Evolutionary conservation across 345 rosid species (phyloP).

Genomic region (Camelina neglecta): DNA sequence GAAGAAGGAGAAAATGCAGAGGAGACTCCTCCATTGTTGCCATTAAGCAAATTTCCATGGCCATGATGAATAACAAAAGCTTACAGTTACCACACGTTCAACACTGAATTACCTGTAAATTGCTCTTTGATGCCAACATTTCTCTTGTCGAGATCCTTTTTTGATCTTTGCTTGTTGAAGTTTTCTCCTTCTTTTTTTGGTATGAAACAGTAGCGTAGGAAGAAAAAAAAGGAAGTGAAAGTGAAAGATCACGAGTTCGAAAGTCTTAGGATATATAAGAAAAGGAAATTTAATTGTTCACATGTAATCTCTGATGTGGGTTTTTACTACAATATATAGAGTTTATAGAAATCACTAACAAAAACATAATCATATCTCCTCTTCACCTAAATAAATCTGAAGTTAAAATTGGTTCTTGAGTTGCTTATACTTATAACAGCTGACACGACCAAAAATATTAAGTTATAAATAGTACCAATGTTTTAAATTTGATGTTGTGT

Average conservation of each 20-base stretch:
- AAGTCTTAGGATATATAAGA: conserved; percentile 16
- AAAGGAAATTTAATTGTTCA: conserved; percentile 14
- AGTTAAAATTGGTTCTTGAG: background rate
- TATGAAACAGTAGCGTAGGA: conserved; percentile 41
- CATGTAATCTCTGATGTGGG: conserved; percentile 27
- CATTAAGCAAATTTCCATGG: conserved; percentile 46
- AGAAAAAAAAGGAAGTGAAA: conserved; percentile 24
- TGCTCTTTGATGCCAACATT: conserved; percentile 32
- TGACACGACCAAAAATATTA: too few relatives aligned
- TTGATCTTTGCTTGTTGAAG: conserved; percentile 42
- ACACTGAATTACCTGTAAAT: conserved; percentile 42
- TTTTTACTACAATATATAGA: background rate
- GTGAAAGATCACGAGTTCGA: conserved; percentile 15
- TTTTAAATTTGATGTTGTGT: background rate
- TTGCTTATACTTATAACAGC: too few relatives aligned
- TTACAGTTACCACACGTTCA: conserved; percentile 40
- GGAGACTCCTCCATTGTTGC: conserved; percentile 27
- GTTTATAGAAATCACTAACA: conserved; percentile 22
- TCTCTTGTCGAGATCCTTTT: conserved; percentile 41
- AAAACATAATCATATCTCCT: background rate
- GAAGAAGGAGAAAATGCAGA: conserved; percentile 33
- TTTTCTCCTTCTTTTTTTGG: conserved; percentile 5
- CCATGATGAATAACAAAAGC: conserved; percentile 35
- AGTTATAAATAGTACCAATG: background rate
- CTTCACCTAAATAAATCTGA: background rate